Base-by-base conservation (phyloP, 2,329 filamentous ascomycete genomes). In the Stagonosporopsis chrysanthemi region DNA sequence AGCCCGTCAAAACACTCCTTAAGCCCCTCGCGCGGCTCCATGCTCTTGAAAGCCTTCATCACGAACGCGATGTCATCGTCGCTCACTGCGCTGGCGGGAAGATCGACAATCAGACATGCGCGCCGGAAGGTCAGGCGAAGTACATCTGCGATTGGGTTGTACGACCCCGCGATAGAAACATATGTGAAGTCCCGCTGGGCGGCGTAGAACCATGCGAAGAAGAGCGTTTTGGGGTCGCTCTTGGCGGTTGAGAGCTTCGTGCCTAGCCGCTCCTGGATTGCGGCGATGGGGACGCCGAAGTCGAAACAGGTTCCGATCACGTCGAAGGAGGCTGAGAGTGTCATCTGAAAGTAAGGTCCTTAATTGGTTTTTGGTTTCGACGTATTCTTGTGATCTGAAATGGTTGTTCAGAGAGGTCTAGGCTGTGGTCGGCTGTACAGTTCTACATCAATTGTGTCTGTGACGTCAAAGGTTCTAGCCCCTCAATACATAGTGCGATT, bases 141-240 rank as follows among this genome's bases (percentile, higher is more conserved):
- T 15, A 69, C 45, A 15, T 63, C 55, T 2, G 66, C 66, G n/a
- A 70, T 70, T 14, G 67, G 67, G 31, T 54, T 62, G 52, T 70
- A 70, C 2, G 60, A 47, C 0, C 58, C 60, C 1, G 38, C 44
- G 5, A 70, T 53, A n/a, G 61, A 65, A 1, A 64, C 52, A 24
- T 70, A 70, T 19, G 67, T 70, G 33, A 70, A 70, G 58, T 70
- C 67, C 23, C 67, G 66, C 11, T 70, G 67, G 0, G 66, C 67
- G 7, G 67, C 66, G 35, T 70, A 70, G 58, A 70, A 70, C 67
- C 67, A 70, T 14, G 60, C 41, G 55, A 70, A 70, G 58, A 70
- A 70, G 19, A 70, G 62, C 0, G 67, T 64, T 17, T 67, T 70
- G 6, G 66, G 52, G 39, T 68, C 66, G 5, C 57, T 38, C 15